Evolutionary conservation across 1,284 basidiomycete genomes (phyloP).

Genomic region (Heliocybe sulcata): DNA sequence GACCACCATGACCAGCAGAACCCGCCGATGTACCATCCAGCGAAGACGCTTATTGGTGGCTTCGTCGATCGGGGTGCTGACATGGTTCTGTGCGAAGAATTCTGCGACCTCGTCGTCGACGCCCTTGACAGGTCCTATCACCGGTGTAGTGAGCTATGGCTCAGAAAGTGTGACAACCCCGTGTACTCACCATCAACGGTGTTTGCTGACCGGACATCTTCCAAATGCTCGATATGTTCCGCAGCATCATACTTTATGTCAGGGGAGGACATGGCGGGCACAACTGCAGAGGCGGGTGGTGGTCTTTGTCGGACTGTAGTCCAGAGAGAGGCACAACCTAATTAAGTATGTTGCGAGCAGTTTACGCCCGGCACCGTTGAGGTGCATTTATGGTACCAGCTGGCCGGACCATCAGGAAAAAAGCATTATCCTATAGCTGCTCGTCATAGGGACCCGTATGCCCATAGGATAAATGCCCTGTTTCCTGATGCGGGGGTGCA

Average conservation of each 20-base stretch:
- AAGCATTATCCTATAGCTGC: too few species aligned
- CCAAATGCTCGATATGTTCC: neutral
- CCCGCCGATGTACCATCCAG: slow-evolving; percentile 44
- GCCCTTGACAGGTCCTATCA: slow-evolving; percentile 19
- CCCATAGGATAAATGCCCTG: too few species aligned
- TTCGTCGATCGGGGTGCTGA: slow-evolving; percentile 33
- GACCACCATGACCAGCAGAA: slow-evolving; percentile 44
- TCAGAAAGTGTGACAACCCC: neutral
- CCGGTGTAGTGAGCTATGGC: slow-evolving; percentile 4
- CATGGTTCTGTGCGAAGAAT: slow-evolving; percentile 31
- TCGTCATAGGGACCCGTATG: too few species aligned
- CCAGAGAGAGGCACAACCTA: too few species aligned
- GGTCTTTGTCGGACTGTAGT: too few species aligned
- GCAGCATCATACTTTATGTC: neutral
- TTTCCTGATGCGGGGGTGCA: too few species aligned
- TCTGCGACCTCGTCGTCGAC: slow-evolving; percentile 42
- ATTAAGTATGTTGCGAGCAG: too few species aligned
- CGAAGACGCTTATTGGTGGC: slow-evolving; percentile 35
- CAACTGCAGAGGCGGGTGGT: too few species aligned
- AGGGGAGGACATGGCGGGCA: neutral
- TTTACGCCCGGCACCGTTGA: too few species aligned
- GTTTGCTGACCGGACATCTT: slow-evolving; percentile 6
- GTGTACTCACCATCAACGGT: slow-evolving; percentile 8
- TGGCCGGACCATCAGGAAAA: too few species aligned
- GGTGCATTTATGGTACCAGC: too few species aligned